These are phyloP conservation scores for Ganoderma meredithae DNA, from an alignment of 1,284 basidiomycete genomes.

Conservation along the genomic window DNA sequence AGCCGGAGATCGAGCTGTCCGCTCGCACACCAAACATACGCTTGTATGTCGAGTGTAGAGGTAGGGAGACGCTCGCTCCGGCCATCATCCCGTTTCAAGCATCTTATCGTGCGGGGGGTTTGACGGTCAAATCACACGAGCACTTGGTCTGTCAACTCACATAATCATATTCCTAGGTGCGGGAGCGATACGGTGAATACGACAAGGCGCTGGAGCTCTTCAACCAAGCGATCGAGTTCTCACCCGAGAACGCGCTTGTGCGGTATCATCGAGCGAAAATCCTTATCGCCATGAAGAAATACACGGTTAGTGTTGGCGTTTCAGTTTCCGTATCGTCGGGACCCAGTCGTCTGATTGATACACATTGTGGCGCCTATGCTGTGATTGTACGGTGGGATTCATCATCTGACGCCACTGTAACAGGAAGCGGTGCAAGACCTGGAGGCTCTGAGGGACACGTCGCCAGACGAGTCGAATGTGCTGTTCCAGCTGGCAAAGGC, in stretches of 20 bases:
- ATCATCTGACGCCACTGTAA: slow-evolving; percentile 19
- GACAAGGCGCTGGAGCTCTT: slow-evolving; percentile 80
- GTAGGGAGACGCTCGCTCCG: background rate
- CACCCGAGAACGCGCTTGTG: slow-evolving; percentile 87
- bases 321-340: slow-evolving; percentile 28
- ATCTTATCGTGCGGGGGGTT: background rate
- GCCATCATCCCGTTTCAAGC: background rate
- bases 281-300: slow-evolving; percentile 81
- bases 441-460: slow-evolving; percentile 76
- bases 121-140: slow-evolving; percentile 25
- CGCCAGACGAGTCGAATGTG: slow-evolving; percentile 94
- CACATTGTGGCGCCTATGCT: slow-evolving; percentile 43
- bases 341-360: slow-evolving; percentile 37
- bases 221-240: slow-evolving; percentile 77
- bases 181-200: slow-evolving; percentile 81
- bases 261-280: slow-evolving; percentile 92
- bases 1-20: background rate
- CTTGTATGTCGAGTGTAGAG: background rate
- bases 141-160: slow-evolving; percentile 15
- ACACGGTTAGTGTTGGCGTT: slow-evolving; percentile 67
- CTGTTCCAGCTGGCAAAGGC: slow-evolving; percentile 94
- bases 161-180: slow-evolving; percentile 58
- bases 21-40: background rate
- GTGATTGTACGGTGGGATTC: slow-evolving; percentile 24
- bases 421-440: slow-evolving; percentile 85